Conservation (phyloP, 2,329 filamentous ascomycete genomes). For the Pleochaeta shiraiana region DNA sequence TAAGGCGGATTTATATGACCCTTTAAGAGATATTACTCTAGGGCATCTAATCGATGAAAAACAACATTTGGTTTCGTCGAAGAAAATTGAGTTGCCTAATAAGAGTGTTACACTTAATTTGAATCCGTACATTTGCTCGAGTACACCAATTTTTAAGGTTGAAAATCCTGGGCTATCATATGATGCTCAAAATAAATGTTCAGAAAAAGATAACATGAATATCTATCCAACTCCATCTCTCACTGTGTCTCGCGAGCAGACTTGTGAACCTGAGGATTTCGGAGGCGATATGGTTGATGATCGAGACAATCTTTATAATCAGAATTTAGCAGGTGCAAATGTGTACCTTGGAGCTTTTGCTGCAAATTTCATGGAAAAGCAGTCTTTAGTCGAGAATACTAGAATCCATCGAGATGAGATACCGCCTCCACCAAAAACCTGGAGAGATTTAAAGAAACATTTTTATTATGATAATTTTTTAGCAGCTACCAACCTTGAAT, state of each 20-base stretch:
- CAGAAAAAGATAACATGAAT: background rate
- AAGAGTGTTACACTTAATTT: background rate
- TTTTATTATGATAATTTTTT: background rate
- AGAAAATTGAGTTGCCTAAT: background rate
- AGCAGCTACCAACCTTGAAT: background rate
- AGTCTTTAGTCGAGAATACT: background rate
- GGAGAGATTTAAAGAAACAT: background rate
- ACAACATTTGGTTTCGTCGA: background rate
- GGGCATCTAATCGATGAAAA: background rate
- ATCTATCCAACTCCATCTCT: background rate
- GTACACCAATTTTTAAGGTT: background rate
- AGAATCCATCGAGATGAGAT: background rate
- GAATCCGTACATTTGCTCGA: background rate
- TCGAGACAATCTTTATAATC: background rate
- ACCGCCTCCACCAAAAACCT: background rate
- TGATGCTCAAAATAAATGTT: background rate
- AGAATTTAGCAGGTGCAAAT: background rate
- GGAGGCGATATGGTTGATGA: background rate
- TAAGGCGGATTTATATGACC: background rate
- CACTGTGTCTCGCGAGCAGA: background rate
- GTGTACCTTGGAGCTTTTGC: background rate
- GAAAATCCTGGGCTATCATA: background rate
- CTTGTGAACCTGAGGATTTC: background rate
- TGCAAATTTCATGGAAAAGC: background rate
- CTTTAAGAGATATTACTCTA: background rate